Evolutionary conservation across 2,329 filamentous ascomycete species (phyloP), one percentile per base, ranked within the genome.

Genomic region (Xylariomycetidae sp.): DNA sequence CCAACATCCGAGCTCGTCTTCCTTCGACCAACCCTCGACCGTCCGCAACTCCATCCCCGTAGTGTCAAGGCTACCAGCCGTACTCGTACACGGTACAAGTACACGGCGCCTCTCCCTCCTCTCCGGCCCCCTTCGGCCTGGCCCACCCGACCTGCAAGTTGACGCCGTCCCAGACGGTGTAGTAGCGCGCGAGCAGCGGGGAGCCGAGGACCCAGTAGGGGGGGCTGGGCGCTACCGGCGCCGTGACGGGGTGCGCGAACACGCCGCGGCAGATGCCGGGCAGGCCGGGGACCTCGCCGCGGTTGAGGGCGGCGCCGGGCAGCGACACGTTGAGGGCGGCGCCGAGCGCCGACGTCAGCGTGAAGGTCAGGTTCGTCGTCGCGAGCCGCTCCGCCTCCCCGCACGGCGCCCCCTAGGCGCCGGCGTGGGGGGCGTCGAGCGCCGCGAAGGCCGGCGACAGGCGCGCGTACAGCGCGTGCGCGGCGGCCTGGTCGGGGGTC

Each of bases 371-470:
- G 8, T 58, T 47, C 6, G 44, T 47, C 6, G 44, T 46, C 3
- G 47, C 48, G 1, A 52, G 40, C 12, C 34, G 31, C 8, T 57
- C 53, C 16, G 60, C 32, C 4, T 46, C 38, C 6, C 46, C 42
- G 40, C 58, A 62, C 3, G 48, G 38, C 1, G 52, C 56, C 9
- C 59, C 59, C 59, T 57, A 62, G 1, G 48, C 44, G 0, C 58
- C 58, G 0, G 42, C 34, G 7, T n/a, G n/a, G n/a, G n/a, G n/a
- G n/a, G 42, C 35, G 35, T 56, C 54, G 29, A 61, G 48, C 27
- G 42, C 50, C 19, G 37, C 37, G 33, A 61, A 59, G 19, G 45
- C 34, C 3, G 42, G 34, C 14, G 54, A 58, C 31, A 61, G 50
- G 22, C 41, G 34, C 7, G 45, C 48, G 38, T 61, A 61, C 4